Evolutionary conservation across 768 basidiomycete species (phyloP).

Genomic region (Pleurotus sapidus): DNA sequence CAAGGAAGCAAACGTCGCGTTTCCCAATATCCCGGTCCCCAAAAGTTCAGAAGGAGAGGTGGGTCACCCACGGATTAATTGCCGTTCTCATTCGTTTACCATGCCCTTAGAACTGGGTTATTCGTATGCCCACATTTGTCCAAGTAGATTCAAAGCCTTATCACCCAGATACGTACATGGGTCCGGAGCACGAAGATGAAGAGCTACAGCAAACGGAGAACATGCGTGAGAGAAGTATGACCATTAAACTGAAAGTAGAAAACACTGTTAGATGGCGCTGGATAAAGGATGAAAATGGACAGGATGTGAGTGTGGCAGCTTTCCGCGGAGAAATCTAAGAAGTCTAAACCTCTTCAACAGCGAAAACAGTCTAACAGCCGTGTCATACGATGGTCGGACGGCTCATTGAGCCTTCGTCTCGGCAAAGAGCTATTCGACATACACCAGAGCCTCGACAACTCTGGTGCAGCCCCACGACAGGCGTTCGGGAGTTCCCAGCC

Average conservation of each 20-base stretch:
- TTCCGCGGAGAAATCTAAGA: not conserved
- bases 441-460: conserved; percentile 72
- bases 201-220: conserved; percentile 55
- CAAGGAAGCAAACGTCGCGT: conserved; percentile 67
- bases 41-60: conserved; percentile 81
- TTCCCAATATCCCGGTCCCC: conserved; percentile 87
- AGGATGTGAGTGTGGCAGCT: conserved; percentile 59
- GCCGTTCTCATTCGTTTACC: conserved; percentile 2
- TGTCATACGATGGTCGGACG: conserved; percentile 95
- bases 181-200: conserved; percentile 77
- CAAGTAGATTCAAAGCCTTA: conserved; percentile 88
- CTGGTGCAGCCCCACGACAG: conserved; percentile 62
- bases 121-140: conserved; percentile 92
- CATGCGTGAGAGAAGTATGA: conserved; percentile 76
- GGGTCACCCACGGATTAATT: conserved; percentile 22
- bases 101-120: conserved; percentile 76
- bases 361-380: conserved; percentile 86
- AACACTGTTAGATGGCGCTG: conserved; percentile 97
- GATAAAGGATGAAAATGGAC: conserved; percentile 71
- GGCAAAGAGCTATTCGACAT: conserved; percentile 96
- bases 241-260: conserved; percentile 85
- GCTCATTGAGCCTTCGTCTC: conserved; percentile 82
- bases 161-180: conserved; percentile 81
- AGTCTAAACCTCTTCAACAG: conserved; percentile 35
- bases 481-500: conserved; percentile 43